These are phyloP conservation scores for Talaromyces nanjingensis DNA, from an alignment of 495 filamentous ascomycete species.

Conservation along the genomic window DNA sequence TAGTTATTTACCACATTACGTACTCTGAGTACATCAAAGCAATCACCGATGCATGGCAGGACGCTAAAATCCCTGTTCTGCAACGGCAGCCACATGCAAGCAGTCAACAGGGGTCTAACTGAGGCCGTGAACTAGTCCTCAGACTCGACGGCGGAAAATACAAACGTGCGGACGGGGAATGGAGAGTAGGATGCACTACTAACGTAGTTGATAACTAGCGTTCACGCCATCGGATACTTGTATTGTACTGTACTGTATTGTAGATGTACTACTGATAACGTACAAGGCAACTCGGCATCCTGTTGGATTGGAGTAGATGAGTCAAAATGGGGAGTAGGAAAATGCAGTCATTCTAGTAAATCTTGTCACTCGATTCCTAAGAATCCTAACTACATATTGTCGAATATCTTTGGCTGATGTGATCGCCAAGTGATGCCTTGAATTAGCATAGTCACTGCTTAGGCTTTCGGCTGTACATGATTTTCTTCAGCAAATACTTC, in stretches of 20 bases:
- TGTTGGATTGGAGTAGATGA: neutral
- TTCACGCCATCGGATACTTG: too few species aligned
- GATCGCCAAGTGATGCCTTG: neutral
- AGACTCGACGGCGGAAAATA: neutral
- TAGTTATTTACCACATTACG: neutral
- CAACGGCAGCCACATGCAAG: neutral
- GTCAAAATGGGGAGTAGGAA: neutral
- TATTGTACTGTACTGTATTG: too few species aligned
- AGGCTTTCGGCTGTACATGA: neutral
- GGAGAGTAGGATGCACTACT: conserved; percentile 37
- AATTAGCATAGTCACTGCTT: neutral
- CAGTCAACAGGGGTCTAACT: neutral
- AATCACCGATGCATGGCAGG: too few species aligned
- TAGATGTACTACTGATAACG: too few species aligned
- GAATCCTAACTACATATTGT: neutral
- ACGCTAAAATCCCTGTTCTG: neutral
- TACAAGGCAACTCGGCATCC: neutral
- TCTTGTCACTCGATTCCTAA: neutral
- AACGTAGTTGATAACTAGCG: conserved; percentile 41
- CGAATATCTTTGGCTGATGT: neutral
- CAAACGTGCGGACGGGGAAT: too few species aligned
- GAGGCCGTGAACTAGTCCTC: neutral
- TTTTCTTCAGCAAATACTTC: neutral
- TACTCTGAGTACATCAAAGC: neutral
- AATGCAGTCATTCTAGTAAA: neutral